Evolutionary conservation across 768 basidiomycete species (phyloP), one percentile per base, ranked within the genome.

Genomic region (Gloeophyllum trabeum): DNA sequence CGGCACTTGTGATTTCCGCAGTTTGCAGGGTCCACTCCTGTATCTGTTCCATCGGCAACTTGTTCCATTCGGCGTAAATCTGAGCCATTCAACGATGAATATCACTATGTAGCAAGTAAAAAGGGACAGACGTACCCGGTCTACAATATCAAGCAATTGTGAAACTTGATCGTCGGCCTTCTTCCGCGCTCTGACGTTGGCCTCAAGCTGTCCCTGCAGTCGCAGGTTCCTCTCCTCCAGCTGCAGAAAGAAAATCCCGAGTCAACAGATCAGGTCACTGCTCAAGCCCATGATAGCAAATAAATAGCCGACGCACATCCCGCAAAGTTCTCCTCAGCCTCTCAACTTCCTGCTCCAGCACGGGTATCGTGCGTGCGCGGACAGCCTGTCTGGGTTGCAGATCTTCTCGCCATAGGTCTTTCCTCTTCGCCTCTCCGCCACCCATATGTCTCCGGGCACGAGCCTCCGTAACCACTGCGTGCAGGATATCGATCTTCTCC

Each of bases 401-500:
- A 43, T 76, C 65, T 39, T 76, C 73, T 45, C 61, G 72, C 84
- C 85, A 89, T 1, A 70, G 51, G 53, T 86, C 81, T 10, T 16
- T 16, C 28, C 10, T 10, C 10, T 32, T 32, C 20, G 7, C 20
- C 12, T 67, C 70, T 0, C 65, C 64, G 21, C 59, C 59, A 3
- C 57, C 68, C 5, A 68, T 66, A 36, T 65, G 63, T 25, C 66
- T 68, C 41, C 78, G 75, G 19, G 70, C 52, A 55, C 78, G 48
- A 0, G 83, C 85, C 24, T 84, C 83, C 7, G 66, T 74, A 1
- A 88, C 75, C 12, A 84, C 71, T 7, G 67, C 66, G 46, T 88
- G 83, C 10, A 89, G 65, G 3, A 66, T 67, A 54, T 89, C 84
- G 24, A 88, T 71, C 48, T 75, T 80, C 35, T 79, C 76, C 48